Conservation (phyloP, 257 asterid species). For the Lycium barbarum region DNA sequence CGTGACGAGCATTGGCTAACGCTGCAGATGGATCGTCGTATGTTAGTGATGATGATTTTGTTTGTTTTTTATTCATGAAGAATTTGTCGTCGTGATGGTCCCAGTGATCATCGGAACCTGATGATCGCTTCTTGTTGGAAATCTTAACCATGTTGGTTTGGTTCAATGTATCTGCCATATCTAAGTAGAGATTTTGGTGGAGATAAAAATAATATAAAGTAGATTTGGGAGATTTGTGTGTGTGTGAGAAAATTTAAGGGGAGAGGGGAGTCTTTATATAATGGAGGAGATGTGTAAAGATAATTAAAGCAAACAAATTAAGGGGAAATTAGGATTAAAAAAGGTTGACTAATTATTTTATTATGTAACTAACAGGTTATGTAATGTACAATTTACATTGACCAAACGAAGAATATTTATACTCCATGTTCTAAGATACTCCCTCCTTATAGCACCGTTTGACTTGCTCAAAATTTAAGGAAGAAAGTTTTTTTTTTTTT, state of each 20-base stretch:
- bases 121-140: slow-evolving; percentile 54
- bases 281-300: not conserved
- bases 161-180: slow-evolving; percentile 60
- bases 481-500: too few relatives aligned
- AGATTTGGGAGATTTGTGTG: not conserved
- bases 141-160: not conserved
- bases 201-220: not conserved
- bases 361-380: not conserved
- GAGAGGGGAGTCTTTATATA: not conserved
- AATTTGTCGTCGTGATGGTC: slow-evolving; percentile 43
- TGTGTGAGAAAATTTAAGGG: not conserved
- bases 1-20: slow-evolving; percentile 88
- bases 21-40: slow-evolving; percentile 83
- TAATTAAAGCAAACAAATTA: not conserved
- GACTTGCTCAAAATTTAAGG: too few relatives aligned
- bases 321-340: not conserved
- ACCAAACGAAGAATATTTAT: too few relatives aligned
- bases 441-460: too few relatives aligned
- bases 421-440: too few relatives aligned
- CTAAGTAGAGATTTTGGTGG: not conserved
- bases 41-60: slow-evolving; percentile 17
- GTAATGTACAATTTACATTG: too few relatives aligned
- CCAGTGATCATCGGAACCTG: slow-evolving; percentile 53
- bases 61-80: slow-evolving; percentile 53
- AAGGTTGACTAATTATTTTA: not conserved